Base-by-base conservation (phyloP, 805 yeast species). In the Naumovozyma dairenensis region DNA sequence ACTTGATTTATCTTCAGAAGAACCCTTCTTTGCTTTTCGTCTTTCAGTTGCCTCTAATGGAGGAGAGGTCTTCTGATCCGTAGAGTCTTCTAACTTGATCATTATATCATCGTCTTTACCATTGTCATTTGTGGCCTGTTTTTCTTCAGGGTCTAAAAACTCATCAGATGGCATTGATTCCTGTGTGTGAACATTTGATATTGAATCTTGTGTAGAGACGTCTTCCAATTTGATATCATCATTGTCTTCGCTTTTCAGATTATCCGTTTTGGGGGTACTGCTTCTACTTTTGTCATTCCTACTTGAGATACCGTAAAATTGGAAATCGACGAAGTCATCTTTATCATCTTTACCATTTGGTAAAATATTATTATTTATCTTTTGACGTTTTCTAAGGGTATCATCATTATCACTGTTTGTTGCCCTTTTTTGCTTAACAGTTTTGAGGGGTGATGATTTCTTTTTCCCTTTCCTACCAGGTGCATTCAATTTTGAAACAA, bases 231-330 rank as follows among this genome's bases (percentile, higher is more conserved):
- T 24, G 13, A 25, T 28, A 20, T 32, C 34, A 25, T 14, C 21
- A 3, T 6, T 6, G n/a, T 14, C 33, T 10, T 14, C 33, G 3
- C 24, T 25, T 24, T 33, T 20, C 6, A 14, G 13, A 10, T 15
- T 20, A 5, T 7, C 16, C 7, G 16, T 6, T 9, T 2, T n/a
- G n/a, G 15, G 5, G 2, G 29, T 12, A 10, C 16, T 25, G 14
- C 15, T 20, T 10, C 17, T 12, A 21, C 8, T 16, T 3, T 18
- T 4, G 9, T 26, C 9, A n/a, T 28, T n/a, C 13, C 36, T 28
- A 16, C 30, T 46, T 7, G 36, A 31, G 16, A 50, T 47, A 7
- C 55, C 55, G 31, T 39, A 44, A 28, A 48, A 51, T 22, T 44
- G 37, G 27, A 44, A 42, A 25, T 46, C 48, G 16, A 40, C 44